phyloP scores from a whole-genome alignment of 176 grass and related monocot genomes.

The Musa itinerans region DNA sequence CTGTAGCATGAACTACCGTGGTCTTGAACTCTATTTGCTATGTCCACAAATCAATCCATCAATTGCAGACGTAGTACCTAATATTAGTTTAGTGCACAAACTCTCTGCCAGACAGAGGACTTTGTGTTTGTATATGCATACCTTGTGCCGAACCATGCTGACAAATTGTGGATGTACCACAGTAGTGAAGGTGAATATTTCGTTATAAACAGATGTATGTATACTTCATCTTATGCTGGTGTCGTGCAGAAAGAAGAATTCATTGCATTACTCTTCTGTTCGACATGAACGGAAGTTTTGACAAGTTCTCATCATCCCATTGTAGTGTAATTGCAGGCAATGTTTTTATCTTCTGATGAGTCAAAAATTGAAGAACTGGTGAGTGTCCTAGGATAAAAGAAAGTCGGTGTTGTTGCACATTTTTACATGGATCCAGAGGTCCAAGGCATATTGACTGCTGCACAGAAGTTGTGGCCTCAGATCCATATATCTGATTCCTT shows the following conservation, averaged over 20 bases:
- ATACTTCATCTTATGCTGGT: not conserved
- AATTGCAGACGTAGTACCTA: no score
- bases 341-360: constrained; percentile 72
- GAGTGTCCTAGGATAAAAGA: constrained; percentile 48
- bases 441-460: constrained; percentile 84
- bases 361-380: constrained; percentile 62
- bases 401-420: constrained; percentile 86
- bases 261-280: constrained; percentile 4
- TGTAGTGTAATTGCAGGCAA: constrained; percentile 39
- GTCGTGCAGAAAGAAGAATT: not conserved
- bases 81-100: no score
- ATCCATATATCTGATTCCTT: constrained; percentile 94
- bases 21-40: no score
- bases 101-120: no score
- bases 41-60: no score
- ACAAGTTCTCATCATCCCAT: constrained; percentile 9
- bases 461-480: constrained; percentile 88
- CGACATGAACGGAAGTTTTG: not conserved
- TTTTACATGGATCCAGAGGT: constrained; percentile 99
- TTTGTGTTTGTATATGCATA: no score
- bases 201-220: no score
- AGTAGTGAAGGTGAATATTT: no score
- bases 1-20: no score
- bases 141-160: no score
- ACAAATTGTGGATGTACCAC: no score